Evolutionary conservation across 2,329 filamentous ascomycete species (phyloP).

Genomic region (Calonectria pauciramosa): DNA sequence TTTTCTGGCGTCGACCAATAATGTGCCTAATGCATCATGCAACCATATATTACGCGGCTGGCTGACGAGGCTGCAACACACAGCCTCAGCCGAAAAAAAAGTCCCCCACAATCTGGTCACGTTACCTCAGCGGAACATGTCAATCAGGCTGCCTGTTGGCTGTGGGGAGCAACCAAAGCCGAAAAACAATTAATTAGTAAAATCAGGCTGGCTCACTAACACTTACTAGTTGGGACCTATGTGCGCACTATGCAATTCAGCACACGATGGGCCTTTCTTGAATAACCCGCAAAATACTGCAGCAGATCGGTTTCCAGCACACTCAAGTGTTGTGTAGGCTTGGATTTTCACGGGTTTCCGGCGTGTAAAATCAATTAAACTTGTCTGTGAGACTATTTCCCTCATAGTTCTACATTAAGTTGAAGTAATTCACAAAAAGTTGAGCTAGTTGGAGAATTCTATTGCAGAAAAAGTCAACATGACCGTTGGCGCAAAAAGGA

Average conservation of each 20-base stretch:
- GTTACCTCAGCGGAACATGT: conserved; percentile 1
- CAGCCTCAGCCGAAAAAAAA: conserved; percentile 13
- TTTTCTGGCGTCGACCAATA: background rate
- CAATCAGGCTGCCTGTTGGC: background rate
- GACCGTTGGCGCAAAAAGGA: background rate
- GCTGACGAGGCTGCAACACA: conserved; percentile 1
- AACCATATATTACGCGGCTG: conserved; percentile 5
- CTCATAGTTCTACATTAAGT: background rate
- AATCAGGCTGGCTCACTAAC: background rate
- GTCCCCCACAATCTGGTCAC: background rate
- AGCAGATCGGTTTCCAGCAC: background rate
- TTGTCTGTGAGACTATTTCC: background rate
- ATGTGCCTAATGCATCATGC: conserved; percentile 1
- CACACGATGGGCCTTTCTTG: background rate
- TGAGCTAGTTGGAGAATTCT: background rate
- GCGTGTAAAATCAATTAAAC: background rate
- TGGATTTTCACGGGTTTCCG: background rate
- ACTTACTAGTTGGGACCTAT: background rate
- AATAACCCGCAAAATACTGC: background rate
- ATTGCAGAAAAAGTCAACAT: background rate
- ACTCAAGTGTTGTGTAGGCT: background rate
- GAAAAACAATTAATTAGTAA: background rate
- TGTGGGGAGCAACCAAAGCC: background rate
- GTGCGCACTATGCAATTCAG: background rate
- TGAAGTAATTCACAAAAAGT: too few species aligned